Conservation (phyloP, 345 rosid species). For the Zanthoxylum bungeanum region DNA sequence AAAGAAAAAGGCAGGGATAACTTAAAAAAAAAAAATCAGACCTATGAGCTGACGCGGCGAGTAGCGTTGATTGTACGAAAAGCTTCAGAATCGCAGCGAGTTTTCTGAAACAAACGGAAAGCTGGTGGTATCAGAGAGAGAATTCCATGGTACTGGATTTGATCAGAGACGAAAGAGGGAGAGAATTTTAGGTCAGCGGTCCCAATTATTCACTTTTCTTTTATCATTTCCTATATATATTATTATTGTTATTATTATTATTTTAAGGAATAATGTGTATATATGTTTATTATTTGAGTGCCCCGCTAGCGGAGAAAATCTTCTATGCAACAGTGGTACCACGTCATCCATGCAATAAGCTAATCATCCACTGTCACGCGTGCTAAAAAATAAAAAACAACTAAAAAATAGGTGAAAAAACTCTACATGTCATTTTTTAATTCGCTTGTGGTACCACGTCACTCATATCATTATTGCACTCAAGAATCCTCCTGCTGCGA, state of each 20-base stretch:
- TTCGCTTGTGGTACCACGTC: no score
- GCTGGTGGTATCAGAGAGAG: slow-evolving; percentile 4
- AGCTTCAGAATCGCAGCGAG: slow-evolving; percentile 12
- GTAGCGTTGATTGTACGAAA: slow-evolving; percentile 9
- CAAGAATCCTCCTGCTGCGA: no score
- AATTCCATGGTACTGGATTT: slow-evolving; percentile 8
- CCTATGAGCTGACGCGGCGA: slow-evolving; percentile 17
- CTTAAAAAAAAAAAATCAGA: neutral
- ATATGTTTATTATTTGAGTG: neutral
- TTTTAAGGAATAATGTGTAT: neutral
- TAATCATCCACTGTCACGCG: no score
- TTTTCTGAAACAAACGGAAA: slow-evolving; percentile 14
- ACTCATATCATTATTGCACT: no score
- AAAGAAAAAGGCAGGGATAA: neutral
- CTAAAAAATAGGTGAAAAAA: no score
- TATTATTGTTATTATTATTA: no score
- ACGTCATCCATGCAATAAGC: no score
- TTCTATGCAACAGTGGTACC: no score
- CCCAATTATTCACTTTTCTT: neutral
- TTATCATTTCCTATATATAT: neutral
- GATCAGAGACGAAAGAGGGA: neutral
- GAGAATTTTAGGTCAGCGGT: slow-evolving; percentile 7
- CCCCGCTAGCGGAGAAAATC: no score
- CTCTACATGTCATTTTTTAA: no score
- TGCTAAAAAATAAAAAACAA: no score